A percentile compares a stretch with the other conserved stretches of the same genome.
phyloP scores from a whole-genome alignment of 2,329 filamentous ascomycete species.

The Epichloe coenophiala region DNA sequence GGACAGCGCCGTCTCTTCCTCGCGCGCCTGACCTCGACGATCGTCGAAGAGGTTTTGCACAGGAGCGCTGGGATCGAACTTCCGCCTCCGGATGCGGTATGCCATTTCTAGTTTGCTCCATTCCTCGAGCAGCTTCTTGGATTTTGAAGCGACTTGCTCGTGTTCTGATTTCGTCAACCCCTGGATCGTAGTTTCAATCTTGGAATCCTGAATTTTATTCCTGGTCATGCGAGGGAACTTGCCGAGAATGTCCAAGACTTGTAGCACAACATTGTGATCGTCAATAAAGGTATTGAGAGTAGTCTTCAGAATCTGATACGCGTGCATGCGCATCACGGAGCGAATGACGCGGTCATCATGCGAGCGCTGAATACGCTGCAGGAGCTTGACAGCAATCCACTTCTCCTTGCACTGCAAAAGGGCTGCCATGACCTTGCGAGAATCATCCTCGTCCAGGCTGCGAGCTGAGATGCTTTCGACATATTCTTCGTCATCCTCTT shows the following conservation, averaged over 20 bases:
- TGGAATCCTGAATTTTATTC: conserved; percentile 95
- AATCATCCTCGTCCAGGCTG: conserved; percentile 66
- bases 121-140: conserved; percentile 58
- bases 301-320: conserved; percentile 86
- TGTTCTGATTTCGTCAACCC: conserved; percentile 55
- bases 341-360: conserved; percentile 79
- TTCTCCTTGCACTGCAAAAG: conserved; percentile 98
- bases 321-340: conserved; percentile 89
- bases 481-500: conserved; percentile 90
- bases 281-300: conserved; percentile 73
- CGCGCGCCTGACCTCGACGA: conserved; percentile 39
- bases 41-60: conserved; percentile 45
- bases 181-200: conserved; percentile 74
- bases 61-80: conserved; percentile 58
- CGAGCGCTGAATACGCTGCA: conserved; percentile 75
- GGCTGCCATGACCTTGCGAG: conserved; percentile 89
- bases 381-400: conserved; percentile 94
- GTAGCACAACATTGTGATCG: conserved; percentile 80
- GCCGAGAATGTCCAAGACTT: conserved; percentile 80
- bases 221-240: conserved; percentile 80
- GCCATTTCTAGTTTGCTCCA: conserved; percentile 86
- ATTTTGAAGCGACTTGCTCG: conserved; percentile 58
- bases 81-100: conserved; percentile 86
- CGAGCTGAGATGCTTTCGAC: conserved; percentile 77
- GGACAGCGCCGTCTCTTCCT: conserved; percentile 24